Conservation (phyloP, 2,329 filamentous ascomycete species). For the Trichophyton mentagrophytes region DNA sequence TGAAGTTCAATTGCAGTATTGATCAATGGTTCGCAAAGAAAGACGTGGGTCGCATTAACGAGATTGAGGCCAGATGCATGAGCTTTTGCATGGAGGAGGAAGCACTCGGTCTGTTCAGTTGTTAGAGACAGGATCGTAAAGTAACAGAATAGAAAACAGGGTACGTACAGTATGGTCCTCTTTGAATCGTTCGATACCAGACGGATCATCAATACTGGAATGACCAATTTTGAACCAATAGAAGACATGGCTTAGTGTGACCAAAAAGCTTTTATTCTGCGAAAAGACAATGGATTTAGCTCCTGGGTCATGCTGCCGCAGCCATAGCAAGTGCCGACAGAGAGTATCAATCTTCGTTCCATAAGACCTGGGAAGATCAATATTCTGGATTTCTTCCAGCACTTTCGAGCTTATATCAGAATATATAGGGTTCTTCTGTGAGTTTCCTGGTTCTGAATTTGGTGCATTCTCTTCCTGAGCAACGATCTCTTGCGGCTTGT, state of each 20-base stretch:
- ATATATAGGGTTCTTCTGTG: constrained; percentile 50
- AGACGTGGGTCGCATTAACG: constrained; percentile 85
- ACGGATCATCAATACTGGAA: constrained; percentile 53
- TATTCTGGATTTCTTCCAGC: constrained; percentile 66
- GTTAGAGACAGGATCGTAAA: constrained; percentile 14
- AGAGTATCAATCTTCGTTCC: constrained; percentile 84
- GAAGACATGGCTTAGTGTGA: constrained; percentile 60
- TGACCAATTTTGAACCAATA: constrained; percentile 58
- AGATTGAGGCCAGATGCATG: constrained; percentile 83
- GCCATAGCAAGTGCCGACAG: constrained; percentile 69
- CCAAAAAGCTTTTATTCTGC: constrained; percentile 72
- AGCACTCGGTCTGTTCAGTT: constrained; percentile 52
- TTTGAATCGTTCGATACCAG: constrained; percentile 65
- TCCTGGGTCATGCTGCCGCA: constrained; percentile 70
- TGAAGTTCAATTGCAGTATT: constrained; percentile 91
- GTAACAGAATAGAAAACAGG: background rate
- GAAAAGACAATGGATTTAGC: constrained; percentile 92
- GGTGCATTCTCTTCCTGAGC: constrained; percentile 44
- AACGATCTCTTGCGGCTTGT: constrained; percentile 62
- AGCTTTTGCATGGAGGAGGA: constrained; percentile 77
- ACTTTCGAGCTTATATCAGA: constrained; percentile 58
- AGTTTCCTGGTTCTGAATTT: constrained; percentile 20
- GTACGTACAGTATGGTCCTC: constrained; percentile 46
- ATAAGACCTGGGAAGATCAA: constrained; percentile 62
- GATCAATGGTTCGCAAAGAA: constrained; percentile 84